Percentiles rank a stretch among this genome's conserved stretches.
These are phyloP conservation scores for Salinomyces thailandicus DNA, from an alignment of 2,329 filamentous ascomycete genomes.

Conservation along the genomic window DNA sequence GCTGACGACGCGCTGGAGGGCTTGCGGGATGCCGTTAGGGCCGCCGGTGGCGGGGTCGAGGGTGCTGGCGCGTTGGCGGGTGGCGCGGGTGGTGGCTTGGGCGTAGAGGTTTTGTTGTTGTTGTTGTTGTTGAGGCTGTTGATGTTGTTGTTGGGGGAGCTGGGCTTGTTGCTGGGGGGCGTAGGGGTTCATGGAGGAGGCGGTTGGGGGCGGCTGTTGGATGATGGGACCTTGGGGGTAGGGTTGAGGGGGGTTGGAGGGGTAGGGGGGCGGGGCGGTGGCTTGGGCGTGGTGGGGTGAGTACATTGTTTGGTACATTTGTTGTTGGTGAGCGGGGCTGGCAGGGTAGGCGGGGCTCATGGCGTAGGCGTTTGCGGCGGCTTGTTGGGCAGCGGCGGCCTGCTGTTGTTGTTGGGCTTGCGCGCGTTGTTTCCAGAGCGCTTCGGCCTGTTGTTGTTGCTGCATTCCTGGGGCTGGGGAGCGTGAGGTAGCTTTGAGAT, in stretches of 20 bases:
- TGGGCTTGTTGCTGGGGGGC: not conserved
- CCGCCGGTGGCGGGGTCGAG: slow-evolving; percentile 84
- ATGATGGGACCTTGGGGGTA: slow-evolving; percentile 57
- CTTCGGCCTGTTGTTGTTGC: slow-evolving; percentile 91
- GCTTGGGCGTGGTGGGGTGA: slow-evolving; percentile 38
- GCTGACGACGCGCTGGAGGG: slow-evolving; percentile 88
- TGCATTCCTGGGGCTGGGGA: slow-evolving; percentile 88
- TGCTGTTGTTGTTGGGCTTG: slow-evolving; percentile 35
- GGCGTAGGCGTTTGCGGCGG: slow-evolving; percentile 15
- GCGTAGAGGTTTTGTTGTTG: slow-evolving; percentile 58
- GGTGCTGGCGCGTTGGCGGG: slow-evolving; percentile 82
- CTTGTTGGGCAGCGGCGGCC: slow-evolving; percentile 33
- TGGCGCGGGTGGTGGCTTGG: slow-evolving; percentile 65
- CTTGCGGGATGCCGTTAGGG: slow-evolving; percentile 63
- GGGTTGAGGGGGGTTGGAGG: slow-evolving; percentile 53
- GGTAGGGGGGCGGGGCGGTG: slow-evolving; percentile 64
- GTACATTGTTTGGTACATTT: slow-evolving; percentile 66
- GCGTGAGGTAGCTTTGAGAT: slow-evolving; percentile 78
- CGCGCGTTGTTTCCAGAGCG: slow-evolving; percentile 82
- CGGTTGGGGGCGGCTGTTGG: slow-evolving; percentile 38
- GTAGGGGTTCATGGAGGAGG: slow-evolving; percentile 24
- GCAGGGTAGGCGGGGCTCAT: slow-evolving; percentile 34
- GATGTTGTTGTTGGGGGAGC: not conserved
- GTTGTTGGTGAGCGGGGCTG: slow-evolving; percentile 17
- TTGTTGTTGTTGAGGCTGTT: slow-evolving; percentile 18